Evolutionary conservation across 1,284 basidiomycete genomes (phyloP).

Genomic region (Cronartium quercuum): DNA sequence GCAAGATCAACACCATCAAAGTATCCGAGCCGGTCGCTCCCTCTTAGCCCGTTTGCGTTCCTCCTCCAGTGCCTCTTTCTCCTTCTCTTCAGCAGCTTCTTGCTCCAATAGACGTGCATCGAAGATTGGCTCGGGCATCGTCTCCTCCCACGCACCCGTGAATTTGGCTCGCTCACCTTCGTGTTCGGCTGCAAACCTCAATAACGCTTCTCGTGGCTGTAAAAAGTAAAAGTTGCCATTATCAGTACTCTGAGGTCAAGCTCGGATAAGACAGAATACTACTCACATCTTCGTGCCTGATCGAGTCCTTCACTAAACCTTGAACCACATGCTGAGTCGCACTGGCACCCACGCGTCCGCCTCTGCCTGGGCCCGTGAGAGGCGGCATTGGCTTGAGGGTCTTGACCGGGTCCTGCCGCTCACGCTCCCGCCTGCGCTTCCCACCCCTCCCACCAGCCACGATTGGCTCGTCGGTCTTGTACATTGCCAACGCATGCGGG

Average conservation of each 20-base stretch:
- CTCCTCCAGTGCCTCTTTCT: constrained; percentile 26
- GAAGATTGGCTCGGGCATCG: constrained; percentile 37
- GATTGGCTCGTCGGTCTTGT: constrained; percentile 63
- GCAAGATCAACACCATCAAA: neutral
- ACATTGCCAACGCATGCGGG: constrained; percentile 82
- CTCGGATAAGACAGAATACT: constrained; percentile 41
- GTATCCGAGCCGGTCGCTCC: constrained; percentile 25
- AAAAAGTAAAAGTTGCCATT: neutral
- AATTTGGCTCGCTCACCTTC: constrained; percentile 33
- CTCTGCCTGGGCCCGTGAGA: constrained; percentile 79
- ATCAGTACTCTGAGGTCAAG: neutral
- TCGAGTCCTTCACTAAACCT: constrained; percentile 78
- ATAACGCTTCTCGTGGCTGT: constrained; percentile 36
- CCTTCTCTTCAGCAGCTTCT: constrained; percentile 30
- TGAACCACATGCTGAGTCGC: constrained; percentile 93
- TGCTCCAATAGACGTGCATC: constrained; percentile 32
- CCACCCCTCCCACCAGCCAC: constrained; percentile 56
- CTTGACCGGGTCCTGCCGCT: constrained; percentile 78
- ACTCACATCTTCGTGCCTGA: constrained; percentile 86
- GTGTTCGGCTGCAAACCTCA: constrained; percentile 37
- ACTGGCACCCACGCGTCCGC: constrained; percentile 87
- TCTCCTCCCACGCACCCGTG: constrained; percentile 36
- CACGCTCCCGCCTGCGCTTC: constrained; percentile 79
- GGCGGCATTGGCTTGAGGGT: constrained; percentile 84
- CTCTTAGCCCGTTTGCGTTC: constrained; percentile 35